A percentile compares a stretch with the other conserved stretches of the same genome.
Evolutionary conservation across 179 eudicot species (phyloP).

Genomic region (Camellia oleifera): DNA sequence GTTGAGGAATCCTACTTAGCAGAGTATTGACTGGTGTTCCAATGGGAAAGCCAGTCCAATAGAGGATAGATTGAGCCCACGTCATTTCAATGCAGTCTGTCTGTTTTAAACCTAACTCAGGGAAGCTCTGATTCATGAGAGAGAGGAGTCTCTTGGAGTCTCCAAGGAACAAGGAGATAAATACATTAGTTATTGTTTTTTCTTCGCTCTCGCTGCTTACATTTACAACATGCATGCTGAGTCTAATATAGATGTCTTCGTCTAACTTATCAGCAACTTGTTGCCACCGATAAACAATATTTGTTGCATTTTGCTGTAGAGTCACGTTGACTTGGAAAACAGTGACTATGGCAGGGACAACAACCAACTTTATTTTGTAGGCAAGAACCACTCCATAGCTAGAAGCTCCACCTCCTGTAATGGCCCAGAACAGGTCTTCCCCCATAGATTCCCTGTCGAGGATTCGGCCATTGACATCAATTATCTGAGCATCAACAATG

Average conservation of each 20-base stretch:
- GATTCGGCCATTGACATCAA: too few relatives aligned
- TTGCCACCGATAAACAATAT: neutral
- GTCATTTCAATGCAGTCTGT: neutral
- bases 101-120: neutral
- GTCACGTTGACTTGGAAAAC: neutral
- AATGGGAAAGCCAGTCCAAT: constrained; percentile 8
- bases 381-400: too few relatives aligned
- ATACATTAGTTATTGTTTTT: constrained; percentile 4
- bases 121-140: constrained; percentile 5
- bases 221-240: neutral
- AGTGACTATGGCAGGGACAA: neutral
- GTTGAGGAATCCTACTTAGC: too few relatives aligned
- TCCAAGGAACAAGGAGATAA: constrained; percentile 14
- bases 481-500: too few relatives aligned
- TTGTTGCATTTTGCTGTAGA: neutral
- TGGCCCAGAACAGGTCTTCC: too few relatives aligned
- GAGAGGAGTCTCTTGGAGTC: neutral
- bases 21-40: neutral
- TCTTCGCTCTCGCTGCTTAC: neutral
- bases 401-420: too few relatives aligned
- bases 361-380: too few relatives aligned
- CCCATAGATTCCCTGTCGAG: too few relatives aligned
- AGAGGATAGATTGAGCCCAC: constrained; percentile 14
- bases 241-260: constrained; percentile 9
- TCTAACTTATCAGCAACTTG: neutral